Percentiles rank a stretch among this genome's conserved stretches.
These are phyloP conservation scores for Acorus calamus DNA, from an alignment of 106 monocot species.

Conservation along the genomic window DNA sequence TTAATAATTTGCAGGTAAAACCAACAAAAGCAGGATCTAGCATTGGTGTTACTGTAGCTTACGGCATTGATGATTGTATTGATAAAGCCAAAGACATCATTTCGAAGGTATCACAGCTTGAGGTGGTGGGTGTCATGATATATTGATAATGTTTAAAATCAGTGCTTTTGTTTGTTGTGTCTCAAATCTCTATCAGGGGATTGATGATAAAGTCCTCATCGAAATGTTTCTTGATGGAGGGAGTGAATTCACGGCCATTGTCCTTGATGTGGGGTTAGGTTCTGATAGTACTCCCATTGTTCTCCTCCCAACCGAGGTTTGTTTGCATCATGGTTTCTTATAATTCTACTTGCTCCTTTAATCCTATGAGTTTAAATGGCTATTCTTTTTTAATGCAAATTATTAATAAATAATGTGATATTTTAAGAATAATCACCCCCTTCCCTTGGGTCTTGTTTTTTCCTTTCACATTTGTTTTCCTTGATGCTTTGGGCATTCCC, in stretches of 20 bases:
- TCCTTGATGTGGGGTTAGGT: conserved; percentile 58
- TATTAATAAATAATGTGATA: no score
- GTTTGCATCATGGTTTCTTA: conserved; percentile 1
- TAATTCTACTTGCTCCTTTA: not conserved
- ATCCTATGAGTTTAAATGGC: not conserved
- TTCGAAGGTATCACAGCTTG: conserved; percentile 19
- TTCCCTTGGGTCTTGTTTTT: no score
- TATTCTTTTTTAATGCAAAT: no score
- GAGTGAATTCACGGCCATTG: conserved; percentile 85
- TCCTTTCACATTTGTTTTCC: no score
- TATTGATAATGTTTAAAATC: not conserved
- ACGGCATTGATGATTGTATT: conserved; percentile 75
- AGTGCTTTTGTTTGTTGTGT: not conserved
- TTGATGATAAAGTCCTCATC: conserved; percentile 79
- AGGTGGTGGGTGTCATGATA: not conserved
- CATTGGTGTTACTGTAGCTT: conserved; percentile 75
- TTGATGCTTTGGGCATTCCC: no score
- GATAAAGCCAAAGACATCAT: conserved; percentile 63
- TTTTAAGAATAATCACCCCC: no score
- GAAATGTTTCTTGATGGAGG: conserved; percentile 84
- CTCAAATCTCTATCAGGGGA: conserved; percentile 25
- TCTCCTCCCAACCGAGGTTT: conserved; percentile 84
- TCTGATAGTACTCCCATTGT: conserved; percentile 48
- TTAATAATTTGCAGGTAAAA: conserved; percentile 48
- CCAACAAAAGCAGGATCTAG: conserved; percentile 85